These are phyloP conservation scores for Sporothrix brasiliensis DNA, from an alignment of 2,329 filamentous ascomycete genomes.

Conservation along the genomic window DNA sequence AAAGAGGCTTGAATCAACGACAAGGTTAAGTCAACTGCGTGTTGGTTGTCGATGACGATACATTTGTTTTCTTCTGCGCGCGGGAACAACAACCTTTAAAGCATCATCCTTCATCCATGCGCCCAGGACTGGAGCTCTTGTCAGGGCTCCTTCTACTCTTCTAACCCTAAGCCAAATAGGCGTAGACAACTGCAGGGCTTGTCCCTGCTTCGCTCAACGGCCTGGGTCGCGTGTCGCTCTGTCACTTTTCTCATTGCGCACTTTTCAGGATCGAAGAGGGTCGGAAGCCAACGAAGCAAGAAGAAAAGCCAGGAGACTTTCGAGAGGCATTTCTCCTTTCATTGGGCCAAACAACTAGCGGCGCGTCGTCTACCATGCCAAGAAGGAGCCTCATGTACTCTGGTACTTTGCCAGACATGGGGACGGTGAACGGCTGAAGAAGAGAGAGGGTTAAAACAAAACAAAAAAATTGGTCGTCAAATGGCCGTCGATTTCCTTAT, in stretches of 20 bases:
- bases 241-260: neutral
- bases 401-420: no score
- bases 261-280: neutral
- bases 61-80: neutral
- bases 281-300: no score
- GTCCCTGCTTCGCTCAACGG: neutral
- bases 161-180: neutral
- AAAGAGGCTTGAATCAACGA: neutral
- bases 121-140: neutral
- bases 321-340: neutral
- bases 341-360: neutral
- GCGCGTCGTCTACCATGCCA: neutral
- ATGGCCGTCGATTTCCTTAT: constrained; percentile 37
- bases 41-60: neutral
- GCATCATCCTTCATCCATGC: no score
- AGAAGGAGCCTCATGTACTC: neutral
- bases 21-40: neutral
- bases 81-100: neutral
- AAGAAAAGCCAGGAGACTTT: neutral
- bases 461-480: constrained; percentile 28
- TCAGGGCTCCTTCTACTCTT: neutral
- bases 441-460: neutral
- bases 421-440: neutral
- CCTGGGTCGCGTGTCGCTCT: constrained; percentile 18
- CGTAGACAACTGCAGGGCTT: neutral